Base-by-base conservation (phyloP, 2,329 filamentous ascomycete species). In the Clonostachys rhizophaga region DNA sequence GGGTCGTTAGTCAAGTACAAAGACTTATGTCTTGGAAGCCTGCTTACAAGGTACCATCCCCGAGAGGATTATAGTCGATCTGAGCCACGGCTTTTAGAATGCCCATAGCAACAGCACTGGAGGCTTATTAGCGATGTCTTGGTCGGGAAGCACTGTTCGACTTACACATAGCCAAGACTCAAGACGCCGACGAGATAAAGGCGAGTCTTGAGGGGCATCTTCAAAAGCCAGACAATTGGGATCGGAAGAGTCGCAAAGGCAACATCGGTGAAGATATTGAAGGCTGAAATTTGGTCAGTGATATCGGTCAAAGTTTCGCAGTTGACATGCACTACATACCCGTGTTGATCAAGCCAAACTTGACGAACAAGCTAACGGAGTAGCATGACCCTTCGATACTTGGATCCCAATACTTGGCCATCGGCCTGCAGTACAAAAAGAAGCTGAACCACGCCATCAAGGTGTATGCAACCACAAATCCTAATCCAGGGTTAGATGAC, bases 241-340 rank as follows among this genome's bases (percentile, higher is more conserved):
- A 71, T 57, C 1, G 70, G 70, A 16, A 72, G 55, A 2, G 66
- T 62, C 1, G 68, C 69, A 35, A 72, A 69, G n/a, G 64, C 56
- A 8, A 71, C 58, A 45, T 73, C 69, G n/a, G 69, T 71, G 9
- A 64, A 59, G 37, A 72, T 70, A 47, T 72, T 70, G 56, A 69
- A 63, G 5, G 55, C 64, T 45, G 34, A 20, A 4, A 11, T 41
- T 5, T 16, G 4, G 40, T 42, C 7, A 18, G 40, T n/a, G 10
- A 6, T 1, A 7, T n/a, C 17, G 5, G 7, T 14, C 14, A 18
- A 16, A 9, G 5, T 50, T 54, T 43, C 9, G 8, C 24, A 4
- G 24, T 4, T 10, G 3, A 30, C 24, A 47, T 42, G 8, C 10
- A 8, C 12, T 11, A 33, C 13, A 9, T n/a, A 43, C 42, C 42